A percentile compares a stretch with the other conserved stretches of the same genome.
phyloP scores from a whole-genome alignment of 2,329 filamentous ascomycete genomes.

The Fusarium buharicum region DNA sequence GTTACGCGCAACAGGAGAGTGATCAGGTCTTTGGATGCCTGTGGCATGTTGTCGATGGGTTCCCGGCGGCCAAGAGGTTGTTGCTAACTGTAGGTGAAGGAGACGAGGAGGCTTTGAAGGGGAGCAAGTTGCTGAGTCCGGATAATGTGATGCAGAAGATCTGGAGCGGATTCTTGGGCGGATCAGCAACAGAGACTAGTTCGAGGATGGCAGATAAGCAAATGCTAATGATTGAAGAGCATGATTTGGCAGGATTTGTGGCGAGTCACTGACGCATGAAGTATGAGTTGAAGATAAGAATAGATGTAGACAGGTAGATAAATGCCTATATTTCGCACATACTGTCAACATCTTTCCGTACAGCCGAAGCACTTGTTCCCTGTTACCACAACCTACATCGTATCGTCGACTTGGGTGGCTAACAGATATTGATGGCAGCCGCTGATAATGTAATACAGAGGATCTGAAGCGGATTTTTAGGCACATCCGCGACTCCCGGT shows the following conservation, averaged over 20 bases:
- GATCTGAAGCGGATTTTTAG: too few relatives aligned
- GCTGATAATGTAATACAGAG: too few relatives aligned
- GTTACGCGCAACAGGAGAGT: slow-evolving; percentile 54
- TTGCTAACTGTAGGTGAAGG: slow-evolving; percentile 55
- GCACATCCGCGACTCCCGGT: too few relatives aligned
- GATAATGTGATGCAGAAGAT: slow-evolving; percentile 59
- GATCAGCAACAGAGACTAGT: slow-evolving; percentile 52
- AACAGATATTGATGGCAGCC: too few relatives aligned
- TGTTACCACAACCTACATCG: too few relatives aligned
- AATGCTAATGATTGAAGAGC: slow-evolving; percentile 58
- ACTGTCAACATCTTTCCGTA: too few relatives aligned
- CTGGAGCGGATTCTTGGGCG: slow-evolving; percentile 59
- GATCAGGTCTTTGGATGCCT: slow-evolving; percentile 60
- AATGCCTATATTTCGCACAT: neutral
- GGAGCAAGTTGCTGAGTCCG: slow-evolving; percentile 44
- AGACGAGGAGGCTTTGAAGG: slow-evolving; percentile 50
- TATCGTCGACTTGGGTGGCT: too few relatives aligned
- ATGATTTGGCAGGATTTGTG: slow-evolving; percentile 52
- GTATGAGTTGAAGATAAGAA: neutral
- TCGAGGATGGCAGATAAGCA: slow-evolving; percentile 55
- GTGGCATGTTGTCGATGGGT: slow-evolving; percentile 61
- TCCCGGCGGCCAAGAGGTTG: slow-evolving; percentile 51
- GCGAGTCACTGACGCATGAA: slow-evolving; percentile 27
- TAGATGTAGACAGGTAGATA: neutral
- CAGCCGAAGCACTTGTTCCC: too few relatives aligned